A percentile compares a stretch with the other conserved stretches of the same genome.
These are phyloP conservation scores for Passalora sequoiae DNA, from an alignment of 2,329 filamentous ascomycete genomes.

Conservation along the genomic window DNA sequence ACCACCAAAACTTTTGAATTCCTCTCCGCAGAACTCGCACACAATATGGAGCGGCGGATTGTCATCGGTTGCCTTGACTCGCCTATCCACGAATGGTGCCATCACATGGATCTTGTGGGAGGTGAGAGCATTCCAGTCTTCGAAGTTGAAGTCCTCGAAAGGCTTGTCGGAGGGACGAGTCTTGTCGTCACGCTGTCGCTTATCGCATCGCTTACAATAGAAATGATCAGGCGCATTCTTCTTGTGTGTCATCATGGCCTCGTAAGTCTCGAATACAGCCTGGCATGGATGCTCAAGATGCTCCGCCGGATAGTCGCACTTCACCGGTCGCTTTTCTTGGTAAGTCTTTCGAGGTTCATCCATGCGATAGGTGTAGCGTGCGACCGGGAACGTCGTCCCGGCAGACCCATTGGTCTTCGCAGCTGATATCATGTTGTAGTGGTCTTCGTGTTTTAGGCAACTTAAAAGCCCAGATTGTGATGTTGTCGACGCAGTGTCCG, in stretches of 20 bases:
- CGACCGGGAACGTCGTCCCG: no score
- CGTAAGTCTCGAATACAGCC: slow-evolving; percentile 39
- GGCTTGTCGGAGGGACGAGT: neutral
- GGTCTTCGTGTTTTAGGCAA: no score
- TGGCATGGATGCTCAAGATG: slow-evolving; percentile 37
- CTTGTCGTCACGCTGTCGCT: neutral
- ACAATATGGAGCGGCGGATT: slow-evolving; percentile 42
- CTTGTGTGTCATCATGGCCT: slow-evolving; percentile 51
- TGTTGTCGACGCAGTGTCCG: neutral
- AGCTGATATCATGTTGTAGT: no score
- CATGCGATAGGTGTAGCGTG: neutral
- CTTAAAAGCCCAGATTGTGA: no score
- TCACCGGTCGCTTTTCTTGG: slow-evolving; percentile 21
- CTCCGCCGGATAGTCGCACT: slow-evolving; percentile 39
- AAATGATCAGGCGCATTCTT: slow-evolving; percentile 37
- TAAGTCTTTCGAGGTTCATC: neutral
- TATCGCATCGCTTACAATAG: slow-evolving; percentile 44
- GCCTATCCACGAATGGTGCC: slow-evolving; percentile 25
- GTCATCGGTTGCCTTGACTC: slow-evolving; percentile 14
- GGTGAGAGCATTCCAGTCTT: slow-evolving; percentile 29
- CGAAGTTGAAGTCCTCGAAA: slow-evolving; percentile 25
- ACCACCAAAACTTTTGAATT: slow-evolving; percentile 51
- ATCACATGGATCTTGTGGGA: slow-evolving; percentile 34
- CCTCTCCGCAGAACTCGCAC: slow-evolving; percentile 53
- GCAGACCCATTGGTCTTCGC: no score